Conservation (phyloP, 2,329 filamentous ascomycete genomes). For the Hortaea werneckii region DNA sequence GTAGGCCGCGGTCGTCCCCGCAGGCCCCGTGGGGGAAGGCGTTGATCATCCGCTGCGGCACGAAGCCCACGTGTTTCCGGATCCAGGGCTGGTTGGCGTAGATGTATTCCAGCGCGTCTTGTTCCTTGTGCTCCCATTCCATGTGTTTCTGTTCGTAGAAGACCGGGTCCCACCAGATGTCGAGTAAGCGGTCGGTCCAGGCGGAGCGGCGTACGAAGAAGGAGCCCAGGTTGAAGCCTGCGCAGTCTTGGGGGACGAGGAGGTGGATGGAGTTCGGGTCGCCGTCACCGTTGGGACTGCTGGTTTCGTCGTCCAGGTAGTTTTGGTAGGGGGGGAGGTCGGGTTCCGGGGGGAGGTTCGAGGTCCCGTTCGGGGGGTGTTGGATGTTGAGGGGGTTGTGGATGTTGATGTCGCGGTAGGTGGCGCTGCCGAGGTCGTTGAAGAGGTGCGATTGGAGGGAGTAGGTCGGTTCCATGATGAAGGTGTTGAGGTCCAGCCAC, state of each 20-base stretch:
- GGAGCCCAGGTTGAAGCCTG: conserved; percentile 90
- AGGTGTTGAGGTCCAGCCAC: conserved; percentile 97
- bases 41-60: conserved; percentile 87
- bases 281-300: conserved; percentile 66
- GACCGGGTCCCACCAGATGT: conserved; percentile 98
- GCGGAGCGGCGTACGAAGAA: conserved; percentile 80
- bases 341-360: conserved; percentile 18
- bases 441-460: conserved; percentile 89
- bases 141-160: conserved; percentile 97
- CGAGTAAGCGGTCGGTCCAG: conserved; percentile 85
- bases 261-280: conserved; percentile 72
- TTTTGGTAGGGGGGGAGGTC: conserved; percentile 33
- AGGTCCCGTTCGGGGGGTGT: conserved; percentile 56
- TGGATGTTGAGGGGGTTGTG: conserved; percentile 93
- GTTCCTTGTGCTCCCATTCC: conserved; percentile 98
- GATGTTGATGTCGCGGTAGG: conserved; percentile 90
- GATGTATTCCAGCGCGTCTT: conserved; percentile 86
- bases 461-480: conserved; percentile 90
- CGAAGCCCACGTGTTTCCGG: conserved; percentile 75
- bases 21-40: conserved; percentile 88
- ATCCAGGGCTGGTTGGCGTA: conserved; percentile 91
- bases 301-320: conserved; percentile 67
- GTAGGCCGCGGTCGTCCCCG: conserved; percentile 63
- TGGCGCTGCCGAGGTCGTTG: conserved; percentile 59
- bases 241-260: conserved; percentile 84